phyloP scores from a whole-genome alignment of 1,284 basidiomycete species.

The Psilocybe mexicana region DNA sequence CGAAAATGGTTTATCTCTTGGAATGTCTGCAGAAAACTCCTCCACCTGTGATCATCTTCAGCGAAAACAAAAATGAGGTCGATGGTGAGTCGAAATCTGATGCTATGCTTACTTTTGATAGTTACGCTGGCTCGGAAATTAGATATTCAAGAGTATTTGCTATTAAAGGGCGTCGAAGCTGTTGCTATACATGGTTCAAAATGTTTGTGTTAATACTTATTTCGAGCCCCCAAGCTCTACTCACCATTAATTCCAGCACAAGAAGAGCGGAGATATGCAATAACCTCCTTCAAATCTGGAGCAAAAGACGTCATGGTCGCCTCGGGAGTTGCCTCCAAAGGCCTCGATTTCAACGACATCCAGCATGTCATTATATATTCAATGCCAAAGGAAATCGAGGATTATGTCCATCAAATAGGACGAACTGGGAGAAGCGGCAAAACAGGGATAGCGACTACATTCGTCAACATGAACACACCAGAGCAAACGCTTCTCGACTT shows the following conservation, averaged over 20 bases:
- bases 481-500: conserved; percentile 96
- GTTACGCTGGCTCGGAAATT: neutral
- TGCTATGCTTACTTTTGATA: neutral
- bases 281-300: conserved; percentile 95
- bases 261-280: conserved; percentile 98
- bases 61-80: conserved; percentile 99
- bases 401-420: conserved; percentile 98
- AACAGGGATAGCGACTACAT: conserved; percentile 99
- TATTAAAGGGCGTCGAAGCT: conserved; percentile 97
- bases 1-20: conserved; percentile 98
- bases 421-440: conserved; percentile 97
- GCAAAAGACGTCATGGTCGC: conserved; percentile 99
- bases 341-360: conserved; percentile 97
- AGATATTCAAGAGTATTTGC: conserved; percentile 98
- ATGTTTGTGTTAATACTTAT: conserved; percentile 49
- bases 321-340: conserved; percentile 95
- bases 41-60: conserved; percentile 97
- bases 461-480: conserved; percentile 96
- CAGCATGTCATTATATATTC: conserved; percentile 97
- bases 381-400: conserved; percentile 99
- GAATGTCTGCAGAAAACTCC: conserved; percentile 99
- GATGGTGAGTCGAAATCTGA: conserved; percentile 62
- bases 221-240: neutral
- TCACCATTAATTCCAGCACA: conserved; percentile 61
- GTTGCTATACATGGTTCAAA: conserved; percentile 99